A percentile compares a stretch with the other conserved stretches of the same genome.
Evolutionary conservation across 805 yeast genomes (phyloP).

Genomic region (Yarrowia deformans): DNA sequence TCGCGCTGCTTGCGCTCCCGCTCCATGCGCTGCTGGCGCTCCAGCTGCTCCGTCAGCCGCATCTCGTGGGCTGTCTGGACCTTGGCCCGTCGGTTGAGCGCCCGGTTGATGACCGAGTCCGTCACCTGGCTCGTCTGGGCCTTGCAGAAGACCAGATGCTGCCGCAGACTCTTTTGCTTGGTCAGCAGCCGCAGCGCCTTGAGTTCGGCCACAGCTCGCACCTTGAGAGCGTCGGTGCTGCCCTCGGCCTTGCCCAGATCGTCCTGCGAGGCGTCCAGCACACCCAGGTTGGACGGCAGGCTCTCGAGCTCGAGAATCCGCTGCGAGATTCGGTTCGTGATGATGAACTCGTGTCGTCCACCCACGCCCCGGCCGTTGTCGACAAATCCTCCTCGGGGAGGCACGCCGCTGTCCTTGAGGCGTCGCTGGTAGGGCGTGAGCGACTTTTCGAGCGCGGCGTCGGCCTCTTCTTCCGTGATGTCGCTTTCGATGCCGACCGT

Average conservation of each 20-base stretch:
- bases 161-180: slow-evolving; percentile 84
- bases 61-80: slow-evolving; percentile 66
- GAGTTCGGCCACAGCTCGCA: slow-evolving; percentile 58
- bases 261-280: slow-evolving; percentile 45
- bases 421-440: slow-evolving; percentile 38
- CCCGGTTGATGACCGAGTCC: slow-evolving; percentile 74
- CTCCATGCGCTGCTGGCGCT: slow-evolving; percentile 53
- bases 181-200: slow-evolving; percentile 76
- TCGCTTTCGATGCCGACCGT: slow-evolving; percentile 41
- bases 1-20: slow-evolving; percentile 52
- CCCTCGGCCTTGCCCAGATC: slow-evolving; percentile 45
- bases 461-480: slow-evolving; percentile 28
- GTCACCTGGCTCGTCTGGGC: slow-evolving; percentile 71
- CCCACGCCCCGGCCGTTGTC: slow-evolving; percentile 41
- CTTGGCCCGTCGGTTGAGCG: slow-evolving; percentile 80
- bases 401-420: slow-evolving; percentile 40
- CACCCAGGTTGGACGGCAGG: slow-evolving; percentile 50
- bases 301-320: slow-evolving; percentile 57
- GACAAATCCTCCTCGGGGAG: slow-evolving; percentile 41
- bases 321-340: slow-evolving; percentile 53
- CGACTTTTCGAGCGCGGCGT: slow-evolving; percentile 14
- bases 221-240: slow-evolving; percentile 53
- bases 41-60: slow-evolving; percentile 62
- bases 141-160: slow-evolving; percentile 72
- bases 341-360: slow-evolving; percentile 54